Evolutionary conservation across 306 rosid genomes (phyloP).

Genomic region (Inga laurina): DNA sequence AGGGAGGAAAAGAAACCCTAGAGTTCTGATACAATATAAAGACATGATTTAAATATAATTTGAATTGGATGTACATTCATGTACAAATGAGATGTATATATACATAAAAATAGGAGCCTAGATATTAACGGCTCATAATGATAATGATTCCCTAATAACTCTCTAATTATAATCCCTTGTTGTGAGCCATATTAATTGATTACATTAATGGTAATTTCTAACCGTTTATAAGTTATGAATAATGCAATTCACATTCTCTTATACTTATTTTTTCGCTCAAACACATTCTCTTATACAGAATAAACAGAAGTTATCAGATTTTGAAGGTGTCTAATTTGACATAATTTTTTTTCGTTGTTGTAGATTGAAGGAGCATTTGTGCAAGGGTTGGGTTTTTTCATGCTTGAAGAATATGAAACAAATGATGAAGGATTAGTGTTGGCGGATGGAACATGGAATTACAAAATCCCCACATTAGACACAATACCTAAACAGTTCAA

Average conservation of each 20-base stretch:
- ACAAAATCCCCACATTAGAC: constrained; percentile 86
- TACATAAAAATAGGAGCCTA: too few relatives aligned
- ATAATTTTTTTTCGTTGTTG: constrained; percentile 30
- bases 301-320: constrained; percentile 16
- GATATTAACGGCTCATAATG: too few relatives aligned
- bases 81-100: too few relatives aligned
- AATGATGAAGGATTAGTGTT: constrained; percentile 68
- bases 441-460: constrained; percentile 76
- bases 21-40: too few relatives aligned
- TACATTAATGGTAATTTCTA: too few relatives aligned
- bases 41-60: too few relatives aligned
- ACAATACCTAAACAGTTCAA: constrained; percentile 83
- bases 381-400: constrained; percentile 87
- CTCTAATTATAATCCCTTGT: too few relatives aligned
- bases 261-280: neutral
- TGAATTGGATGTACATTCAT: too few relatives aligned
- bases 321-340: neutral
- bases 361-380: constrained; percentile 98
- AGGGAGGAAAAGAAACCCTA: too few relatives aligned
- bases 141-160: too few relatives aligned
- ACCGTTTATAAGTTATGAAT: neutral
- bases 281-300: neutral
- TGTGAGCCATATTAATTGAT: too few relatives aligned
- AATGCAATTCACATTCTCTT: neutral
- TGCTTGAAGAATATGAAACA: constrained; percentile 78